These are phyloP conservation scores for Fonsecaea monophora DNA, from an alignment of 2,329 filamentous ascomycete species.

Conservation along the genomic window DNA sequence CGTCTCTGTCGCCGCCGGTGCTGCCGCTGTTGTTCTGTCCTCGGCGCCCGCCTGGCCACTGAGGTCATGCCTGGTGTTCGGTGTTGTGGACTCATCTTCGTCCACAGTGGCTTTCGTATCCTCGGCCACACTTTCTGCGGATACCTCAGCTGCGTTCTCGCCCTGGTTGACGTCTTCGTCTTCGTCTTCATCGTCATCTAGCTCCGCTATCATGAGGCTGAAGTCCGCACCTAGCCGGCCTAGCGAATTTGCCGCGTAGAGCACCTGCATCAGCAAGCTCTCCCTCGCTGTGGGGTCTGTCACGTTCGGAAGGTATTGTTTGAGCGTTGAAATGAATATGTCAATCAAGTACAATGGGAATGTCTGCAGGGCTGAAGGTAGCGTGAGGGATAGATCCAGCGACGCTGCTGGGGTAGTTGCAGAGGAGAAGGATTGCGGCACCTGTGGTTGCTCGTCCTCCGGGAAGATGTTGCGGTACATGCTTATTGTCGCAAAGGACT, in stretches of 20 bases:
- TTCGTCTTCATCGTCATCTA: constrained; percentile 49
- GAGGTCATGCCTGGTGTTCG: constrained; percentile 52
- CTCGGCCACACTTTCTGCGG: background rate
- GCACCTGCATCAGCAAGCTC: constrained; percentile 39
- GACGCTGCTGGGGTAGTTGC: constrained; percentile 23
- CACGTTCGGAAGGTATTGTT: constrained; percentile 39
- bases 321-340: constrained; percentile 74
- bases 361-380: constrained; percentile 79
- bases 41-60: constrained; percentile 88
- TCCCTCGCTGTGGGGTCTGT: constrained; percentile 61
- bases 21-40: constrained; percentile 45
- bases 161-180: constrained; percentile 45
- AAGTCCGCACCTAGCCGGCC: constrained; percentile 92
- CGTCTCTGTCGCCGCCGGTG: constrained; percentile 7
- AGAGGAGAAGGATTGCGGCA: constrained; percentile 43
- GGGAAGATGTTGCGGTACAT: constrained; percentile 91
- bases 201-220: constrained; percentile 77
- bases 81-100: constrained; percentile 45
- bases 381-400: constrained; percentile 48
- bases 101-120: constrained; percentile 36
- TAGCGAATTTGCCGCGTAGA: constrained; percentile 73
- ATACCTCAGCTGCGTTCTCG: background rate
- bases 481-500: constrained; percentile 93
- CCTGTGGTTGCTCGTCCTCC: constrained; percentile 41
- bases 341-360: constrained; percentile 85